Conservation (phyloP, 2,329 filamentous ascomycete genomes). For the Periconia sp. region DNA sequence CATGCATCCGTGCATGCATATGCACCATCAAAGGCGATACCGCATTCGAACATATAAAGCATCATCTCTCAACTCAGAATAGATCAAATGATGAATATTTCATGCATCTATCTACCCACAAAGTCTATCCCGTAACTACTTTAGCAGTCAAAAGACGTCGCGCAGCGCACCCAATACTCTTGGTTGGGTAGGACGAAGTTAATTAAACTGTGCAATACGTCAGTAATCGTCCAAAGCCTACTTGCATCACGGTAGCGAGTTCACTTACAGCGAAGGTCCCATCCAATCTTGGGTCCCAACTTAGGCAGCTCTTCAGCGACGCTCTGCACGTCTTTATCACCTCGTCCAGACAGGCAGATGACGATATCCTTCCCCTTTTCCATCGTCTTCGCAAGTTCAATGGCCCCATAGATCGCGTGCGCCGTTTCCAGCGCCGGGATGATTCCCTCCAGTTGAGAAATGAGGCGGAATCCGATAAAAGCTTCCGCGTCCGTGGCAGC, state of each 20-base stretch:
- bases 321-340: constrained; percentile 98
- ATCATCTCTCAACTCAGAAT: no score
- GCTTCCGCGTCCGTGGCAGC: constrained; percentile 91
- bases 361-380: constrained; percentile 85
- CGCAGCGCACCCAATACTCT: no score
- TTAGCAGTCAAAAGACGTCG: no score
- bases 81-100: no score
- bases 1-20: no score
- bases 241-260: background rate
- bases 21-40: no score
- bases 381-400: constrained; percentile 93
- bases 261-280: constrained; percentile 60
- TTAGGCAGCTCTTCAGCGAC: constrained; percentile 92
- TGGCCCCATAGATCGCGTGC: constrained; percentile 86
- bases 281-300: constrained; percentile 83
- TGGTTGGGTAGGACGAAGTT: background rate
- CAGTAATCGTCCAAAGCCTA: constrained; percentile 12
- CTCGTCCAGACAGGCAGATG: constrained; percentile 88
- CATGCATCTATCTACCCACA: no score
- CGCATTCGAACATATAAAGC: no score
- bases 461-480: constrained; percentile 80
- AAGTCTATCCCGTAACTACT: no score
- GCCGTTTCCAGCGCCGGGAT: constrained; percentile 94
- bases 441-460: constrained; percentile 90
- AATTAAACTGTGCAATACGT: constrained; percentile 26